Evolutionary conservation across 805 yeast species (phyloP).

Genomic region (Barnettozyma salicaria): DNA sequence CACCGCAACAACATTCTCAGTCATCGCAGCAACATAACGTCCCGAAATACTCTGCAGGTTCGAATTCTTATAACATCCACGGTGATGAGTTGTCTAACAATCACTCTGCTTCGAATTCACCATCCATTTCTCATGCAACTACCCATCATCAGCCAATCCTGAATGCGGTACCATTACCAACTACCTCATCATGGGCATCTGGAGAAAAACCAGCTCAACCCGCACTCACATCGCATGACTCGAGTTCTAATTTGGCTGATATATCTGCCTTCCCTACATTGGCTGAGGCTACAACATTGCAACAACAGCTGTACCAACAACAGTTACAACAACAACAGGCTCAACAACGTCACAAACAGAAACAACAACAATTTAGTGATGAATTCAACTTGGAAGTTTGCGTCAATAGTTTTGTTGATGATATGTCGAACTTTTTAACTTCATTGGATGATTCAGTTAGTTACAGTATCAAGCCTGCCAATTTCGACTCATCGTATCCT

Average conservation of each 20-base stretch:
- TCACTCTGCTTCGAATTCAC: conserved; percentile 6
- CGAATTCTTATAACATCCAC: neutral
- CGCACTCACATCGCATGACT: conserved; percentile 11
- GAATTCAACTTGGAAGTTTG: conserved; percentile 36
- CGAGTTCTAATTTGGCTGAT: conserved; percentile 35
- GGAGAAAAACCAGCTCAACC: conserved; percentile 31
- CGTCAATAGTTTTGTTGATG: conserved; percentile 43
- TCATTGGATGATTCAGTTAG: conserved; percentile 29
- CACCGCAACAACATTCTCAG: neutral
- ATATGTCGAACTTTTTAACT: conserved; percentile 38
- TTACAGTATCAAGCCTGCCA: conserved; percentile 34
- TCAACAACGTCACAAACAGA: conserved; percentile 26
- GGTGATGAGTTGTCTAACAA: neutral
- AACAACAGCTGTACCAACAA: conserved; percentile 28
- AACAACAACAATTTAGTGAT: conserved; percentile 20
- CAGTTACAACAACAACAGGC: conserved; percentile 23
- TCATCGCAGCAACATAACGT: neutral
- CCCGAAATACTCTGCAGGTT: too few species aligned
- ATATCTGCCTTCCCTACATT: conserved; percentile 55
- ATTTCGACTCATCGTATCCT: conserved; percentile 28
- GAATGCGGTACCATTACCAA: conserved; percentile 52
- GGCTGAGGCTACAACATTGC: conserved; percentile 35
- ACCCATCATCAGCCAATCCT: conserved; percentile 15
- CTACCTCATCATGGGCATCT: conserved; percentile 64
- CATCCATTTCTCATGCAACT: conserved; percentile 13